A percentile compares a stretch with the other conserved stretches of the same genome.
phyloP scores from a whole-genome alignment of 2,329 filamentous ascomycete species.

The Aspergillus ustus region DNA sequence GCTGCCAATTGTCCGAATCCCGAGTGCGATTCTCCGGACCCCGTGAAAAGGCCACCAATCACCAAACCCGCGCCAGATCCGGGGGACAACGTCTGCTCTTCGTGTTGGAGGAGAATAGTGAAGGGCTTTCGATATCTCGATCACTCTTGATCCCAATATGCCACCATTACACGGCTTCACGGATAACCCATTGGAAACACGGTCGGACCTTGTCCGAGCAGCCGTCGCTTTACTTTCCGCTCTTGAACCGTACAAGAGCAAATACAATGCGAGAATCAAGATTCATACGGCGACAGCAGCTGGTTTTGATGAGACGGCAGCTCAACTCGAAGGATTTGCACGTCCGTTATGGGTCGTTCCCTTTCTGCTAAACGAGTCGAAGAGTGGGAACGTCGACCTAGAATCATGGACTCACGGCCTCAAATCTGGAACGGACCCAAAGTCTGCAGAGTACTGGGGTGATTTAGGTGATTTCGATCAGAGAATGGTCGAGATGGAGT shows the following conservation, averaged over 20 bases:
- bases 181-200: conserved; percentile 45
- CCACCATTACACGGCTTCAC: conserved; percentile 43
- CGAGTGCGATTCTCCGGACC: neutral
- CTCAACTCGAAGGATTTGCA: conserved; percentile 54
- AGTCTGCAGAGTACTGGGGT: conserved; percentile 53
- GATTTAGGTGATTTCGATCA: conserved; percentile 53
- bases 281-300: conserved; percentile 46
- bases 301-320: conserved; percentile 52
- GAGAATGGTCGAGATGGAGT: conserved; percentile 60
- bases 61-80: too few species aligned
- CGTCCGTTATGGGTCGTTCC: conserved; percentile 32
- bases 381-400: neutral
- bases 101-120: neutral
- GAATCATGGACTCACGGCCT: conserved; percentile 14
- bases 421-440: conserved; percentile 27
- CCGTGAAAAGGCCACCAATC: neutral
- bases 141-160: conserved; percentile 11
- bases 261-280: conserved; percentile 40
- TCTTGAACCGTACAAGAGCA: conserved; percentile 38
- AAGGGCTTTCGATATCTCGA: neutral
- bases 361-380: conserved; percentile 18
- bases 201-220: conserved; percentile 43
- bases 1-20: conserved; percentile 8
- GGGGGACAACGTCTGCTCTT: neutral
- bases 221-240: conserved; percentile 37